Conservation (phyloP, 805 yeast genomes). For the Yamadazyma akitaensis region DNA sequence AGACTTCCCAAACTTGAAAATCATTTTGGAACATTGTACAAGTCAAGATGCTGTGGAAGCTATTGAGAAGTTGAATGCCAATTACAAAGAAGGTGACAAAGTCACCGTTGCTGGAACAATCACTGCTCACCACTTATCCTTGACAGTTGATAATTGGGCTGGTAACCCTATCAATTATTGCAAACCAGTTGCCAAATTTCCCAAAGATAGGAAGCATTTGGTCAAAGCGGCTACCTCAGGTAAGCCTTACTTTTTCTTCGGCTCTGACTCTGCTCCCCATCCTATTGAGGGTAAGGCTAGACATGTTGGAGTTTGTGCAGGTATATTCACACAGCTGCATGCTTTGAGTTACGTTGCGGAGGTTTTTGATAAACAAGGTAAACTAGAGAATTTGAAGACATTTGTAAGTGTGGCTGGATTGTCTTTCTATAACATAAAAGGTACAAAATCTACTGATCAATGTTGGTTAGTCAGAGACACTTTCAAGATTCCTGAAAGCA, state of each 20-base stretch:
- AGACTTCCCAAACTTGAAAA: conserved; percentile 83
- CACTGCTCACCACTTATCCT: conserved; percentile 89
- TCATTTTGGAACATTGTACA: conserved; percentile 93
- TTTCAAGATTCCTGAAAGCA: conserved; percentile 55
- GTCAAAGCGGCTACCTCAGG: conserved; percentile 89
- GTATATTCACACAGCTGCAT: conserved; percentile 87
- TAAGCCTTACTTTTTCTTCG: conserved; percentile 89
- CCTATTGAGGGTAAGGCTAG: conserved; percentile 75
- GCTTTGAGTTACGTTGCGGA: conserved; percentile 84
- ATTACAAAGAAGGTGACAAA: conserved; percentile 23
- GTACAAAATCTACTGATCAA: conserved; percentile 41
- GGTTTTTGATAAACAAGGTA: conserved; percentile 65
- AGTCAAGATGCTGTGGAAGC: conserved; percentile 83
- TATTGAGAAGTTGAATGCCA: conserved; percentile 53
- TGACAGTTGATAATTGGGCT: conserved; percentile 94
- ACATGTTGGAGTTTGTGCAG: conserved; percentile 91
- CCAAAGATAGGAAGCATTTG: conserved; percentile 76
- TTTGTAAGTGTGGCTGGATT: conserved; percentile 79
- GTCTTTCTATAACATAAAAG: conserved; percentile 61
- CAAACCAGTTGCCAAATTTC: conserved; percentile 96
- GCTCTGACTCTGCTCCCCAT: conserved; percentile 98
- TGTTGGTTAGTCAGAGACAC: conserved; percentile 51
- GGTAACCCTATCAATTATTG: conserved; percentile 94
- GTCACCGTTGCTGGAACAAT: conserved; percentile 84
- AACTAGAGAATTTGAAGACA: conserved; percentile 61